Base-by-base conservation (phyloP, 495 filamentous ascomycete genomes). In the Penicillium turbatum region DNA sequence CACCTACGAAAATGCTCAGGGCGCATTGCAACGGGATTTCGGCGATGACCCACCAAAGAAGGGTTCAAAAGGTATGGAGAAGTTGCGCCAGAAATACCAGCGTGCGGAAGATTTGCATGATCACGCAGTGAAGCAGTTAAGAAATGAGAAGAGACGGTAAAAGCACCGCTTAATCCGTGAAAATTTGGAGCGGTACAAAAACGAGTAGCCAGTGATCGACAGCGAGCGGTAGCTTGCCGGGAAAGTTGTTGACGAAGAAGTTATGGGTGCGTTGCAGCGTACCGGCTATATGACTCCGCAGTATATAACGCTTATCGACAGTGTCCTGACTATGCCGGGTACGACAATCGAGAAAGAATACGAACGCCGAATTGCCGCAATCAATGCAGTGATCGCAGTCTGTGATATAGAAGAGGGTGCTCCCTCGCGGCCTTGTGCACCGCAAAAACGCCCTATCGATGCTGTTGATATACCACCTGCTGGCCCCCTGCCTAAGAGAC, bases 121-220 rank as follows among this genome's bases (percentile, higher is more conserved):
- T 21, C 48, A 12, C 10, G 29, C 51, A 39, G 49, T 54, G 32
- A 45, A 52, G 45, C 31, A 51, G 17, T 40, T 64, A 32, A 37
- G 59, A 8, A 68, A 64, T 54, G 55, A 70, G 48, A 63, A 58
- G 45, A 48, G 61, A 26, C 32, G 59, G 29, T 55, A 70, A 53
- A n/a, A 16, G 34, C 52, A 66, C 30, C 54, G 39, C 6, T 49
- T 57, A 17, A 53, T 68, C 17, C 51, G 54, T 51, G 56, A 66
- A 37, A 64, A 68, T 37, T 44, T 66, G 21, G 55, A 62, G 42
- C 46, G 45, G 32, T 69, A 69, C 52, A 67, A 68, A 34, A 67
- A 68, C 27, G 52, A 71, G 32, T 52, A 72, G 54, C 62, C 56
- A 29, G 61, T 72, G 40, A 67, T 69, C 38, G 57, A 72, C 49